A percentile compares a stretch with the other conserved stretches of the same genome.
Evolutionary conservation across 257 asterid species (phyloP).

Genomic region (Agastache rugosa): DNA sequence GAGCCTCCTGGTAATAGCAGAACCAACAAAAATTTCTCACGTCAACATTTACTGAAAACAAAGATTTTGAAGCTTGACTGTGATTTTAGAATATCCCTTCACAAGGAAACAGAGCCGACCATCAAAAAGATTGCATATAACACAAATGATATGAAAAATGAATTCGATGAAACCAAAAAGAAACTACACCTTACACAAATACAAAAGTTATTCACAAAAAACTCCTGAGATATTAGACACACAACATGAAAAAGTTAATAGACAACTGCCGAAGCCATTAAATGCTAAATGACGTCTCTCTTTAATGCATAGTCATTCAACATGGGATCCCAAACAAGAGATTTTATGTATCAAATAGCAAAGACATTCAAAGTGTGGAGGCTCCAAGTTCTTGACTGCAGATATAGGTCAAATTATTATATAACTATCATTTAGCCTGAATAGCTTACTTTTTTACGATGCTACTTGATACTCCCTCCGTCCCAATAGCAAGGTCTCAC

Average conservation of each 20-base stretch:
- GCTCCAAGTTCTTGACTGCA: conserved; percentile 14
- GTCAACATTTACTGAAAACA: conserved; percentile 27
- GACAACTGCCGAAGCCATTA: conserved; percentile 5
- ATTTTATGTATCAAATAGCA: background rate
- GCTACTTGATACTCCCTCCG: too few relatives aligned
- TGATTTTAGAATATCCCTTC: conserved; percentile 18
- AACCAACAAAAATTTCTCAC: conserved; percentile 26
- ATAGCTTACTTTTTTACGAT: conserved; percentile 11
- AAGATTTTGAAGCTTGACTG: conserved; percentile 21
- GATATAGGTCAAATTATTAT: background rate
- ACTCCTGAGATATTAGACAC: conserved; percentile 3
- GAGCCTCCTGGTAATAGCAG: conserved; percentile 76
- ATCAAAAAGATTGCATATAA: conserved; percentile 4
- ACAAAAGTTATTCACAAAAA: conserved; percentile 2
- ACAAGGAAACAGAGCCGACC: conserved; percentile 14
- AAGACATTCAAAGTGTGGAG: background rate
- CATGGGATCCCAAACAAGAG: background rate
- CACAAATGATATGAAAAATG: conserved; percentile 19
- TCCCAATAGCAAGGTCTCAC: too few relatives aligned
- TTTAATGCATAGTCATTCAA: conserved; percentile 13
- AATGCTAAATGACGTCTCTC: conserved; percentile 15
- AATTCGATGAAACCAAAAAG: background rate
- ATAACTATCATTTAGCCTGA: background rate
- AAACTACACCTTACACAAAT: conserved; percentile 5
- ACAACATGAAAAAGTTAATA: conserved; percentile 17